A percentile compares a stretch with the other conserved stretches of the same genome.
These are phyloP conservation scores for Lactifluus subvellereus DNA, from an alignment of 768 basidiomycete genomes.

Conservation along the genomic window DNA sequence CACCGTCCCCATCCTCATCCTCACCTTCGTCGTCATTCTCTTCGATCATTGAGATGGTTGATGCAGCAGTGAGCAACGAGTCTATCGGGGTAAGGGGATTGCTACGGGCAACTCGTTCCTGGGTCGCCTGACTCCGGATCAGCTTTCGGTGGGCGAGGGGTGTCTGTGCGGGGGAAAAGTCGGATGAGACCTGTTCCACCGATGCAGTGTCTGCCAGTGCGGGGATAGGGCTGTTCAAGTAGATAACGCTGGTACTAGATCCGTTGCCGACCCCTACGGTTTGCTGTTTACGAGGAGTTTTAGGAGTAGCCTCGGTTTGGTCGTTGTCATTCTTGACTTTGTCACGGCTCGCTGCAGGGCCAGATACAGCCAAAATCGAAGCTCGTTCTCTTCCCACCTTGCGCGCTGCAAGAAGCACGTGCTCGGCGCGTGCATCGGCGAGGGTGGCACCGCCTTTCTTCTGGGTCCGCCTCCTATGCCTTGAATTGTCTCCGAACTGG, in stretches of 20 bases:
- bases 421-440: conserved; percentile 66
- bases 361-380: conserved; percentile 46
- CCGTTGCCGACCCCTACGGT: conserved; percentile 16
- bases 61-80: conserved; percentile 55
- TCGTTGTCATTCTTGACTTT: conserved; percentile 34
- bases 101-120: conserved; percentile 24
- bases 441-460: conserved; percentile 33
- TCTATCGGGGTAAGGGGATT: conserved; percentile 47
- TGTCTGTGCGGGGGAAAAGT: conserved; percentile 26
- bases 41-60: conserved; percentile 44
- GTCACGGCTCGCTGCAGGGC: conserved; percentile 30
- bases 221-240: conserved; percentile 21
- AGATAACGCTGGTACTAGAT: conserved; percentile 19
- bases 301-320: conserved; percentile 10
- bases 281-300: conserved; percentile 20
- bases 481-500: conserved; percentile 16
- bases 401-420: conserved; percentile 65
- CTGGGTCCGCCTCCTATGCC: conserved; percentile 27
- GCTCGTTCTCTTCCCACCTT: conserved; percentile 59
- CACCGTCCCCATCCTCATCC: conserved; percentile 15
- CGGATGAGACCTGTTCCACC: conserved; percentile 15
- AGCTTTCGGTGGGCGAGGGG: conserved; percentile 14
- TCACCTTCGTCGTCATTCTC: conserved; percentile 31
- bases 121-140: conserved; percentile 25
- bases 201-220: conserved; percentile 10